Base-by-base conservation (phyloP, 2,329 filamentous ascomycete genomes). In the Trichoderma sp. region DNA sequence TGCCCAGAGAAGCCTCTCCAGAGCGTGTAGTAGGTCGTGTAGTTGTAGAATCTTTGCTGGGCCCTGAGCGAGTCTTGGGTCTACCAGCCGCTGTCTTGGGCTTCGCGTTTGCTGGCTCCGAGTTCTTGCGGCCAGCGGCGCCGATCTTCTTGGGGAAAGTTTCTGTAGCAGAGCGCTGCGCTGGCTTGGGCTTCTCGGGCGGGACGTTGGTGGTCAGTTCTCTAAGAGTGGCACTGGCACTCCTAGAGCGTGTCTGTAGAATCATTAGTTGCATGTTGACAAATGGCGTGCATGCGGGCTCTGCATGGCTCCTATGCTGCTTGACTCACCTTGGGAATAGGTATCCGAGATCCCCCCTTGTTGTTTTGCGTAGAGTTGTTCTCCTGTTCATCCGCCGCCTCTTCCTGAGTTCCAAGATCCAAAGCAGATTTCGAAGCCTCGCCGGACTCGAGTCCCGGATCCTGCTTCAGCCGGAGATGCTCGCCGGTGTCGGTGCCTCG, bases 271-370 rank as follows among this genome's bases (percentile, higher is more conserved):
- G 26, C 28, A 52, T 26, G 82, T 69, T 89, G 85, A 54, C 89
- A 87, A 59, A 90, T 88, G 30, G 81, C 80, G 30, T 11, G 80
- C 79, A 70, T 85, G 75, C 90, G 83, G 26, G 89, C 89, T 28
- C n/a, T 13, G 10, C 1, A 49, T 24, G 87, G 89, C 39, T 74
- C 92, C 87, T 69, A 34, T 13, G 94, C 93, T 24, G 89, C 86
- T 2, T 92, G 91, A 76, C 93, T 97, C 16, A 87, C 83, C 74
- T 93, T 94, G 34, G 93, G 89, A 46, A 98, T 85, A 1, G 96
- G 96, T 76, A 99, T 97, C 66, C 93, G 89, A 55, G 95, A 97
- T 82, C 81, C 87, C 82, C 83, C 87, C 80, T 85, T 91, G 75
- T 77, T 81, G 72, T 74, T 86, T 80, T 56, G 32, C 13, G 24